Base-by-base conservation (phyloP, 441 rosid genomes). In the Gossypium aridum region DNA sequence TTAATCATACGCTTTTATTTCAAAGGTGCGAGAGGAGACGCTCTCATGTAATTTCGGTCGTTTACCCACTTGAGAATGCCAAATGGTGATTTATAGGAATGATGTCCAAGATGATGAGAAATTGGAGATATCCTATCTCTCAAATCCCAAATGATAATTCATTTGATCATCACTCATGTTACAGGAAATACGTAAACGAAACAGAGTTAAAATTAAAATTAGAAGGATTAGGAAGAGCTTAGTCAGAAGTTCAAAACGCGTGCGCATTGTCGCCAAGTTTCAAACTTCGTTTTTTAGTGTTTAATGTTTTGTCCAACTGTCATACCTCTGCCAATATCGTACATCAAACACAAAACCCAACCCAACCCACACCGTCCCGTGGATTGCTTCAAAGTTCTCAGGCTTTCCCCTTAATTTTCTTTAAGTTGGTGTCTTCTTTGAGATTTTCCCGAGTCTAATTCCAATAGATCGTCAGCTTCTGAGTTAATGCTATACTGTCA, bases 371-470 rank as follows among this genome's bases (percentile, higher is more conserved):
- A 55, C 56, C 14, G 64, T 20, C 28, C 14, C 28, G 26, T 22
- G 25, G 78, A 75, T 64, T 49, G 45, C 72, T 65, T 75, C 81
- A 47, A 47, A 55, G n/a, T 22, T 7, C 28, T 57, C 26, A 19
- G 22, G 2, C 14, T 28, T 28, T 28, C 6, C 34, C 34, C 34
- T 28, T 4, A 28, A 28, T n/a, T 28, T 16, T 16, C 7, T 17
- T 17, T 17, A 22, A 45, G 12, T 45, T 45, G 51, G 13, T 45
- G n/a, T 45, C 3, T 45, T 9, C 51, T 45, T 45, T 8, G 34
- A 4, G 34, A 28, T 28, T 28, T 28, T 28, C 34, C 34, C 6
- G 6, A 28, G 6, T 7, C 23, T 16, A 16, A 17, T 55, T 55
- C 10, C 22, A 55, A 55, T 17, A 7, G 4, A 55, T 16, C 19